Base-by-base conservation (phyloP, 1,284 basidiomycete species). In the Ustilago tritici region DNA sequence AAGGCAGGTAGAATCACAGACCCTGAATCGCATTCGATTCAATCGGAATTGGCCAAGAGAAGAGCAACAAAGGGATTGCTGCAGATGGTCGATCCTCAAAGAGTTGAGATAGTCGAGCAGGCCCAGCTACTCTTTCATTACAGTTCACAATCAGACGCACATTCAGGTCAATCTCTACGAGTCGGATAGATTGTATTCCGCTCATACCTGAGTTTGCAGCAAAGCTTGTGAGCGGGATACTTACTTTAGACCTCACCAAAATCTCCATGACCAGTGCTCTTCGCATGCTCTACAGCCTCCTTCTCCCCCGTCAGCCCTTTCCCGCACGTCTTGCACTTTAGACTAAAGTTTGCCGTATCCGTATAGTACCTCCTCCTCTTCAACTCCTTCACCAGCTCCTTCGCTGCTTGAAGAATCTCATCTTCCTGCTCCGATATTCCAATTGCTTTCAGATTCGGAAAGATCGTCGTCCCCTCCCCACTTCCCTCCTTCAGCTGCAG, bases 241-340 rank as follows among this genome's bases (percentile, higher is more conserved):
- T 9, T 31, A 2, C 28, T 12, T 49, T 40, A 69, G 5, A 73
- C 71, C 40, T 81, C 76, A 12, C 76, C 71, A 64, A 81, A 81
- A 19, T 78, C 73, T 6, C 76, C 79, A 47, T 82, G 80, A 9
- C 80, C 80, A 4, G 78, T 82, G 41, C 40, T 9, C 52, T 70
- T 72, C 11, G 80, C 80, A 56, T 82, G 80, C 56, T 72, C 47
- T n/a, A 70, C 53, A 3, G 80, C 80, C 60, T 74, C 63, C 64
- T 78, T 79, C 35, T 82, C 76, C 5, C 80, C 80, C 56, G 49
- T 68, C 34, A 82, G 31, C 40, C 56, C 62, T 35, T 38, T 61
- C 0, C 73, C 72, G 36, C 80, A 82, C 31, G 38, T 28, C 49
- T 66, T 75, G 56, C 80, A 82, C 46, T 68, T 71, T 50, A 82